A percentile compares a stretch with the other conserved stretches of the same genome.
Conservation (phyloP, 345 rosid species). For the Psidium friedrichsthalianum region DNA sequence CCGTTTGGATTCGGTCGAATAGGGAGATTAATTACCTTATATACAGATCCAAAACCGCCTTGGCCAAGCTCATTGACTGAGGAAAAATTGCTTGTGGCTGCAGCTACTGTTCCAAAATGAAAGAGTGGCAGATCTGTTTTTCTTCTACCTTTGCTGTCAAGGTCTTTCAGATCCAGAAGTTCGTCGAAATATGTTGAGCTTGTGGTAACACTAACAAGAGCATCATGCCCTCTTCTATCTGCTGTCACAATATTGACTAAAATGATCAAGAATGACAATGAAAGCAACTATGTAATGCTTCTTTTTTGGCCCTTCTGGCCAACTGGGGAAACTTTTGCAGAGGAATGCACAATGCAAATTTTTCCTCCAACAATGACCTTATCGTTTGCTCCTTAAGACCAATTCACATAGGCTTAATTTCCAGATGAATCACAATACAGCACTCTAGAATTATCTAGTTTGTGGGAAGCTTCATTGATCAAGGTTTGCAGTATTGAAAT, state of each 20-base stretch:
- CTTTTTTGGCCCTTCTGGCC: not conserved
- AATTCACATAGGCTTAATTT: not conserved
- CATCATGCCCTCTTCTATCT: not conserved
- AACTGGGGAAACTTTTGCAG: not conserved
- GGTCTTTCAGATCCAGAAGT: not conserved
- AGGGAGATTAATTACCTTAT: conserved; percentile 3
- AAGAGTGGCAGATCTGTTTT: conserved; percentile 2
- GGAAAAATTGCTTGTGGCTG: conserved; percentile 16
- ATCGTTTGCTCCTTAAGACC: not conserved
- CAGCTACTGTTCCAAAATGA: not conserved
- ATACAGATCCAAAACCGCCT: conserved; percentile 19
- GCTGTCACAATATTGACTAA: not conserved
- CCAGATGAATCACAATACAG: not conserved
- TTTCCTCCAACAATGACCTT: not conserved
- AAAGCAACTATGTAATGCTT: not conserved
- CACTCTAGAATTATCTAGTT: not conserved
- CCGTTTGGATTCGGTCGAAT: not conserved
- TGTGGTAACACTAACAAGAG: not conserved
- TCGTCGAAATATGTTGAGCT: not conserved
- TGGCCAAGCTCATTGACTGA: conserved; percentile 7
- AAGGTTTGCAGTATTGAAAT: not conserved
- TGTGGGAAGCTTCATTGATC: not conserved
- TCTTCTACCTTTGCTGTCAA: not conserved
- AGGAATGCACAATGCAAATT: not conserved
- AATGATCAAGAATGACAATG: not conserved